These are phyloP conservation scores for Ramicandelaber brevisporus DNA, from an alignment of 192 early-diverging fungal genomes.

Conservation along the genomic window DNA sequence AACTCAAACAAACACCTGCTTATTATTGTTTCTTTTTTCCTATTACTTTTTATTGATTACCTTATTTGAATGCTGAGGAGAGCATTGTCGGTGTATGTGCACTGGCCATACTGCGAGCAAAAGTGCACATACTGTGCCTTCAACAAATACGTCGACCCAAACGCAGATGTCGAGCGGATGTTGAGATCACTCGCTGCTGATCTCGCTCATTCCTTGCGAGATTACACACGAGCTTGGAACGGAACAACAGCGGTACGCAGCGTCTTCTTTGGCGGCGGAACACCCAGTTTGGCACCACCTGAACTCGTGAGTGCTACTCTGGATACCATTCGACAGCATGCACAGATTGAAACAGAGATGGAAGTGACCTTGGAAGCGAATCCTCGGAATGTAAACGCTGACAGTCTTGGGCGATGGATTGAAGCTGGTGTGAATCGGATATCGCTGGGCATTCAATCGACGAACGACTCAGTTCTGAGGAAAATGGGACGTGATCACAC, in stretches of 20 bases:
- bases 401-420: conserved; percentile 12
- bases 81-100: conserved; percentile 20
- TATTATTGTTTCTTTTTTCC: no score
- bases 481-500: conserved; percentile 19
- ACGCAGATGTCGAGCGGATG: conserved; percentile 5
- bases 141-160: conserved; percentile 10
- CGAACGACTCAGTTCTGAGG: conserved; percentile 10
- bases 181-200: conserved; percentile 6
- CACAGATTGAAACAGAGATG: conserved; percentile 6
- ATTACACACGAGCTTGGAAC: conserved; percentile 5
- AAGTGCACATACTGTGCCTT: conserved; percentile 26
- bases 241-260: conserved; percentile 6
- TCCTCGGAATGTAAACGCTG: conserved; percentile 10
- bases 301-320: conserved; percentile 7
- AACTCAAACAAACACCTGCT: no score
- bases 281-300: conserved; percentile 20
- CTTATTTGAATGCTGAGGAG: no score
- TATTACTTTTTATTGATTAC: no score
- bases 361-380: conserved; percentile 23
- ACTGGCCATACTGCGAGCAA: conserved; percentile 27
- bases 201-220: conserved; percentile 7
- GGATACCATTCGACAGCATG: conserved; percentile 4
- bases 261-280: conserved; percentile 29
- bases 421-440: conserved; percentile 18
- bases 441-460: conserved; percentile 23